Percentiles rank a stretch among this genome's conserved stretches.
Conservation (phyloP, 768 basidiomycete genomes). For the Hysterangium stoloniferum region DNA sequence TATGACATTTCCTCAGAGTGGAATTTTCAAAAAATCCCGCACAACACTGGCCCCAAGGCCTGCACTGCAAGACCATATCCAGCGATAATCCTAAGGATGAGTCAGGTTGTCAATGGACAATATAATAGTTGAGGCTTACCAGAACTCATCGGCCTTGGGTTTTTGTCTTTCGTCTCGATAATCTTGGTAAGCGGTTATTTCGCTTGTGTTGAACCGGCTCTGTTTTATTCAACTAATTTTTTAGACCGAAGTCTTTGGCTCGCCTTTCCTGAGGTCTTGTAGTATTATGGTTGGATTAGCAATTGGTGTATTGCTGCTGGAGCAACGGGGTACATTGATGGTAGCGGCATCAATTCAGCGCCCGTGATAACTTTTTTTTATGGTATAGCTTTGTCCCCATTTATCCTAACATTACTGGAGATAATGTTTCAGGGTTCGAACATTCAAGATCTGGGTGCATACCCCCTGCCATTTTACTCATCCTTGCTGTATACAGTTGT, state of each 20-base stretch:
- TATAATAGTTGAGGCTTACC: conserved; percentile 63
- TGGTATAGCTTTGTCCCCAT: conserved; percentile 35
- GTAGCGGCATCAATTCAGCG: conserved; percentile 52
- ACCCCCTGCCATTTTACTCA: conserved; percentile 57
- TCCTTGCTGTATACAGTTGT: conserved; percentile 57
- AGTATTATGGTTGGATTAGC: conserved; percentile 68
- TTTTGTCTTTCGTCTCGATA: conserved; percentile 72
- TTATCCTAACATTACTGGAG: neutral
- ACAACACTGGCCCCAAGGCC: conserved; percentile 62
- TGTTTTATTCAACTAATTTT: no score
- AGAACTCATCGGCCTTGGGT: conserved; percentile 80
- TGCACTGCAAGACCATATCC: conserved; percentile 37
- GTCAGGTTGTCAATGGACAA: neutral
- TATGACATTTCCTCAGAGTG: conserved; percentile 46
- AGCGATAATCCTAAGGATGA: neutral
- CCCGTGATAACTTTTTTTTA: conserved; percentile 77
- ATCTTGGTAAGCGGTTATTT: no score
- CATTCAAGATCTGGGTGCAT: conserved; percentile 71
- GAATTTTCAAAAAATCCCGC: conserved; percentile 67
- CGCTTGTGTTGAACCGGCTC: no score
- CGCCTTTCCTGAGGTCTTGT: conserved; percentile 77
- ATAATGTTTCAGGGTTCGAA: conserved; percentile 46
- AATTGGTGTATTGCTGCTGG: conserved; percentile 76
- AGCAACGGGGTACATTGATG: conserved; percentile 69
- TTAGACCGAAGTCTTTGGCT: conserved; percentile 76